These are phyloP conservation scores for Spergularia bocconei DNA, from an alignment of 148 eudicot genomes.

Conservation along the genomic window DNA sequence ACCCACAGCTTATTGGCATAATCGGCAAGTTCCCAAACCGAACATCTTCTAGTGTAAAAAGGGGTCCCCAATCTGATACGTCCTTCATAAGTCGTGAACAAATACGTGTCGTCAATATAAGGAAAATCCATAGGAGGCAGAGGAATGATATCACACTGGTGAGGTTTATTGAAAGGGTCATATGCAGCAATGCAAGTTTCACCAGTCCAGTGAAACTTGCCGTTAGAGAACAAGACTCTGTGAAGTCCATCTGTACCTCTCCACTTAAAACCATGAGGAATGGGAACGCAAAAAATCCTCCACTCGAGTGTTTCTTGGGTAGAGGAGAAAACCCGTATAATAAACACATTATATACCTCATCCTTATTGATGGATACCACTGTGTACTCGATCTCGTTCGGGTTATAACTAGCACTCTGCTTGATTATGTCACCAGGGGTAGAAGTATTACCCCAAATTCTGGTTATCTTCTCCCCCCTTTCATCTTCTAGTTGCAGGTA, in stretches of 20 bases:
- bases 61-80: not conserved
- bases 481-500: not conserved
- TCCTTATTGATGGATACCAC: not conserved
- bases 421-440: not conserved
- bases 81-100: not conserved
- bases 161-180: not conserved
- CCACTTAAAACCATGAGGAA: not conserved
- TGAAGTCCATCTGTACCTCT: not conserved
- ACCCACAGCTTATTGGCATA: not conserved
- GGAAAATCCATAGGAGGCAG: not conserved
- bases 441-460: not conserved
- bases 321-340: not conserved
- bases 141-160: not conserved
- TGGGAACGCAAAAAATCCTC: not conserved
- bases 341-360: not conserved
- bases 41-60: not conserved
- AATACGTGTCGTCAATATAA: not conserved
- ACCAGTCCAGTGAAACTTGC: not conserved
- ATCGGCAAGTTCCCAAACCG: not conserved
- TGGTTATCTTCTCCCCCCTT: not conserved
- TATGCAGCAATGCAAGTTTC: not conserved
- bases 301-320: not conserved
- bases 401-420: not conserved
- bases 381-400: conserved; percentile 1
- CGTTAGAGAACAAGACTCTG: not conserved